Evolutionary conservation across 768 basidiomycete genomes (phyloP), one percentile per base, ranked within the genome.

Genomic region (Antrodiella citrinella): DNA sequence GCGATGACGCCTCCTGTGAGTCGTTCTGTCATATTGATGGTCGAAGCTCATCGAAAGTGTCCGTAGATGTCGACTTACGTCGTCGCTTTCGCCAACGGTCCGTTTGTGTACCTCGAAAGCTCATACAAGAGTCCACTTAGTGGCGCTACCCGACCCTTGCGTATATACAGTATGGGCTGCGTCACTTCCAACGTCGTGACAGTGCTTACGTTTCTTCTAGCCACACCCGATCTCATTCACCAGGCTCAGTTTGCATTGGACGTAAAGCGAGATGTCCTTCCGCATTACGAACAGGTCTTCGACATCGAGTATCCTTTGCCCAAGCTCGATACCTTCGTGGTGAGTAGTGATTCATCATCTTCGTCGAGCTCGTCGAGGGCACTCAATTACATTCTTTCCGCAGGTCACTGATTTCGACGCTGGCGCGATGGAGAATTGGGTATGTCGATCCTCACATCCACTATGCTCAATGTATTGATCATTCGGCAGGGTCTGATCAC

Each of bases 351-450:
- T 66, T 18, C 18, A 19, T 24, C 13, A 48, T 24, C 26, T 44
- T 7, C 15, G 30, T 35, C 15, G 30, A 35, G 30, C 30, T n/a
- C n/a, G n/a, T n/a, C n/a, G n/a, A n/a, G n/a, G 4, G 7, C 82
- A 21, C 45, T 30, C 18, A 43, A 7, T 43, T 43, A 81, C 18
- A 26, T 23, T 18, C 7, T 22, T 22, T 26, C 9, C 3, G 9
- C 20, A 59, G 60, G 92, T 82, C 3, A 78, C 77, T 47, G 93
- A 96, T 63, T 96, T 96, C 57, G 92, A 95, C 61, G 84, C 86
- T 25, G 89, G 84, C 72, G 86, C 86, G 3, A 93, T 94, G 93
- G 94, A 96, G 67, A 93, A 92, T 65, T 92, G 88, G 88, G 91
- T 35, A 35, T 15, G 30, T 35, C 7, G 7, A 7, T 35, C 7